Evolutionary conservation across 345 rosid genomes (phyloP).

Genomic region (Eucalyptus marginata): DNA sequence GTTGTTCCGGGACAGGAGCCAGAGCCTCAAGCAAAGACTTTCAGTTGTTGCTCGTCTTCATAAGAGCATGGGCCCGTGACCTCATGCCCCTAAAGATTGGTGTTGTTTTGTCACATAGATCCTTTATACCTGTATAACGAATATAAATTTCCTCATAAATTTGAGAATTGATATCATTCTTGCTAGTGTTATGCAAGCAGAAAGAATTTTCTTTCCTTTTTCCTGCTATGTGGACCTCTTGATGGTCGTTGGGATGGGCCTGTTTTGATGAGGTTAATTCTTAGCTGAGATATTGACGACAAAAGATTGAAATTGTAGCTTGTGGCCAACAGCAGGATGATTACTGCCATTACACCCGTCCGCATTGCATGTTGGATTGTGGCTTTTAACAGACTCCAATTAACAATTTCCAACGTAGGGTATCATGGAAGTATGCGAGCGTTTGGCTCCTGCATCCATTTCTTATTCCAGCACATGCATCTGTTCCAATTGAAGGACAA

Average conservation of each 20-base stretch:
- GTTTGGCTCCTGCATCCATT: background rate
- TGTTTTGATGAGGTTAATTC: background rate
- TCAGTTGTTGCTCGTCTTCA: constrained; percentile 20
- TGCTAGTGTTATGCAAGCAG: background rate
- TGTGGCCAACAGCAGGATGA: background rate
- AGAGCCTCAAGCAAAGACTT: constrained; percentile 1
- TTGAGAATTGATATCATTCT: background rate
- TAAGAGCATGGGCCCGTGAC: background rate
- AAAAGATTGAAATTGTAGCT: background rate
- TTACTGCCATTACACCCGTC: background rate
- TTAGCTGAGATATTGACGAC: background rate
- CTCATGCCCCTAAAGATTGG: background rate
- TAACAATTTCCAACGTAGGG: background rate
- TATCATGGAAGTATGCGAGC: background rate
- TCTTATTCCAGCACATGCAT: background rate
- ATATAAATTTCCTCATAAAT: background rate
- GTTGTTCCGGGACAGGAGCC: constrained; percentile 27
- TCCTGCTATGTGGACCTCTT: background rate
- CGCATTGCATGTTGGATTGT: background rate
- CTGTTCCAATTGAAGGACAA: background rate
- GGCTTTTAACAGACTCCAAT: background rate
- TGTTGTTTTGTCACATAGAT: background rate
- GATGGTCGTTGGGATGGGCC: background rate
- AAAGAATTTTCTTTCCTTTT: background rate
- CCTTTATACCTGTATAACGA: background rate